Percentiles rank a stretch among this genome's conserved stretches.
These are phyloP conservation scores for Ampelomyces quisqualis DNA, from an alignment of 2,329 filamentous ascomycete species.

Conservation along the genomic window DNA sequence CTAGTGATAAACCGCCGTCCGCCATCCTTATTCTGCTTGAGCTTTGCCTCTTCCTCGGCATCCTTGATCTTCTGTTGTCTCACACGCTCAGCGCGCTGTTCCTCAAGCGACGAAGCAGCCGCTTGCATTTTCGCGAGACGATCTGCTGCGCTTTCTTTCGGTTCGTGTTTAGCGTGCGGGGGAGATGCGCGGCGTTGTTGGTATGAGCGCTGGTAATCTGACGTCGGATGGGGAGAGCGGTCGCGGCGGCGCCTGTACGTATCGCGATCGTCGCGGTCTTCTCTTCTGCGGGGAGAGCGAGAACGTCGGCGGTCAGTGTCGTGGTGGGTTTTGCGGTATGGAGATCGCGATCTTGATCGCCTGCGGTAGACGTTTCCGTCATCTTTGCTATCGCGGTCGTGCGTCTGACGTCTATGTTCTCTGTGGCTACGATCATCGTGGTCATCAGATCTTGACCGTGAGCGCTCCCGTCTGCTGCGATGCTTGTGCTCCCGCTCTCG, in stretches of 20 bases:
- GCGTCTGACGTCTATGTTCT: slow-evolving; percentile 29
- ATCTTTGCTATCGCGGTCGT: slow-evolving; percentile 21
- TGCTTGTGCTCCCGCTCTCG: slow-evolving; percentile 20
- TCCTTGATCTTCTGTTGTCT: slow-evolving; percentile 34
- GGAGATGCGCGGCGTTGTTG: slow-evolving; percentile 7
- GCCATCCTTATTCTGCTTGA: slow-evolving; percentile 27
- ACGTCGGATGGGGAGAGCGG: slow-evolving; percentile 17
- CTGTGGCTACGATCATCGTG: slow-evolving; percentile 33
- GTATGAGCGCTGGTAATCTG: slow-evolving; percentile 10
- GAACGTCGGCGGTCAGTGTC: slow-evolving; percentile 17
- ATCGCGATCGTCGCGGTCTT: slow-evolving; percentile 19
- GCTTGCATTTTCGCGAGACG: slow-evolving; percentile 40
- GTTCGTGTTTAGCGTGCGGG: slow-evolving; percentile 7
- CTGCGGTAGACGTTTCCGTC: slow-evolving; percentile 20
- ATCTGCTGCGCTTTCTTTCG: slow-evolving; percentile 26
- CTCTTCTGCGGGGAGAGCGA: slow-evolving; percentile 17
- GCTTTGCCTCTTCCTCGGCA: slow-evolving; percentile 35
- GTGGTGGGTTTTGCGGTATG: slow-evolving; percentile 23
- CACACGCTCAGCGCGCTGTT: slow-evolving; percentile 38
- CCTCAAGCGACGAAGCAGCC: slow-evolving; percentile 35
- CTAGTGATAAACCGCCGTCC: slow-evolving; percentile 27
- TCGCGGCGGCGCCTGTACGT: slow-evolving; percentile 25
- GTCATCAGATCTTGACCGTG: slow-evolving; percentile 38
- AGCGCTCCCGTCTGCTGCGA: slow-evolving; percentile 37
- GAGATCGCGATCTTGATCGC: slow-evolving; percentile 28